Evolutionary conservation across 176 grass and related monocot genomes (phyloP).

Genomic region (Poa pratensis): DNA sequence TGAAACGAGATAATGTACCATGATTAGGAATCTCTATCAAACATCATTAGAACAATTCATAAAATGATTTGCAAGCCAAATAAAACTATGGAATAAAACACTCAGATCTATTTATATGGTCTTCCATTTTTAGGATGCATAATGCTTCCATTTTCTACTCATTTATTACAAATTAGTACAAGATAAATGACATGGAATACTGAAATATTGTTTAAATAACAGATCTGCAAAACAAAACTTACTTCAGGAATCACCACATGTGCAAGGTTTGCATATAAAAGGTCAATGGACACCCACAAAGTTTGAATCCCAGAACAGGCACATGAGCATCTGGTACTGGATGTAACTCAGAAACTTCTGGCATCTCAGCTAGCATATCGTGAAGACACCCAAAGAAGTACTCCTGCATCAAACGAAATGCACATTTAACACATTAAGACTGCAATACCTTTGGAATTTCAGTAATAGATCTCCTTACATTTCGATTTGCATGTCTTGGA

Average conservation of each 20-base stretch:
- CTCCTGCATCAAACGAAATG: constrained; percentile 53
- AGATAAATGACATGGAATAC: constrained; percentile 6
- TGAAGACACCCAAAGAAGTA: constrained; percentile 84
- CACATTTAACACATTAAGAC: constrained; percentile 19
- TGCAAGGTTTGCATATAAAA: constrained; percentile 84
- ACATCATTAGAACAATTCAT: not conserved
- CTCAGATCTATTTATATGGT: not conserved
- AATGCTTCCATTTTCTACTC: constrained; percentile 2
- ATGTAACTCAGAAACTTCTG: constrained; percentile 81
- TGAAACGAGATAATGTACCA: constrained; percentile 43
- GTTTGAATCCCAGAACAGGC: constrained; percentile 78
- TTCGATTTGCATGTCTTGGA: constrained; percentile 80
- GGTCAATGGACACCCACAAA: constrained; percentile 86
- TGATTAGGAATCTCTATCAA: constrained; percentile 25
- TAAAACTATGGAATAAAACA: constrained; percentile 29
- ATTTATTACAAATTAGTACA: constrained; percentile 23
- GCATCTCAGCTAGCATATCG: constrained; percentile 84
- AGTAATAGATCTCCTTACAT: constrained; percentile 56
- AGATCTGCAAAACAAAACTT: constrained; percentile 46
- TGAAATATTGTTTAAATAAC: constrained; percentile 24
- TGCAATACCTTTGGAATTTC: constrained; percentile 8
- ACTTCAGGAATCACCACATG: constrained; percentile 85
- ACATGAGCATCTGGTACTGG: constrained; percentile 97
- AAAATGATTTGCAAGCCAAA: constrained; percentile 26
- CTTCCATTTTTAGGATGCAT: constrained; percentile 19